Evolutionary conservation across 2,329 filamentous ascomycete genomes (phyloP), one percentile per base, ranked within the genome.

Genomic region (Trichoderma cornu-damae): DNA sequence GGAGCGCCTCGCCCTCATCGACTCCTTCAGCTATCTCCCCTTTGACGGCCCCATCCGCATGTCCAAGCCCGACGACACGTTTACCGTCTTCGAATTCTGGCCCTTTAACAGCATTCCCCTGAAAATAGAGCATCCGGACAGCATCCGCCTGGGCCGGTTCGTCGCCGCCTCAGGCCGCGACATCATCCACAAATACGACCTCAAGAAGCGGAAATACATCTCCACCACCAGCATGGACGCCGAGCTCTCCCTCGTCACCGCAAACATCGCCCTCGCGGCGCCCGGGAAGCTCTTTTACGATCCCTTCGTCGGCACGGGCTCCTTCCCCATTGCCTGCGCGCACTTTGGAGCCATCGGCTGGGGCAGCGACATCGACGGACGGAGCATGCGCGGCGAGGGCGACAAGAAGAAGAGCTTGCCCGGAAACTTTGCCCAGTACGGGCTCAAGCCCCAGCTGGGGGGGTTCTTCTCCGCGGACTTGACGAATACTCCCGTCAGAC

Each of bases 151-250:
- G 24, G 90, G 89, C 9, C 84, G 91, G 7, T 82, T 83, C 57
- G 70, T 97, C 22, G 86, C 79, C 2, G 75, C 75, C 11, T 86
- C 88, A 2, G 82, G 81, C 3, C 81, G 93, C 43, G 83, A 88
- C 53, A 77, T 86, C 4, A 79, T 89, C 30, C 76, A 82, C 34
- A 87, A 81, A 22, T 95, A 92, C 67, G 91, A 96, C 69, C 79
- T 99, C 20, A 99, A 99, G 78, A 96, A 96, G 73, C 79, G 94
- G 26, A 81, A 82, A 37, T 99, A 99, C 69, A 97, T 99, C 66
- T 90, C 88, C 64, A 97, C 93, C 0, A 99, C 94, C 0, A 94
- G 89, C 44, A 97, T 99, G 94, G 94, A 99, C 69, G 89, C 93
- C 0, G 94, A 97, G 70, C 79, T 99, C 42, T 89, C 91, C 11